Evolutionary conservation across 1,284 basidiomycete genomes (phyloP).

Genomic region (Boletus hoseneyae): DNA sequence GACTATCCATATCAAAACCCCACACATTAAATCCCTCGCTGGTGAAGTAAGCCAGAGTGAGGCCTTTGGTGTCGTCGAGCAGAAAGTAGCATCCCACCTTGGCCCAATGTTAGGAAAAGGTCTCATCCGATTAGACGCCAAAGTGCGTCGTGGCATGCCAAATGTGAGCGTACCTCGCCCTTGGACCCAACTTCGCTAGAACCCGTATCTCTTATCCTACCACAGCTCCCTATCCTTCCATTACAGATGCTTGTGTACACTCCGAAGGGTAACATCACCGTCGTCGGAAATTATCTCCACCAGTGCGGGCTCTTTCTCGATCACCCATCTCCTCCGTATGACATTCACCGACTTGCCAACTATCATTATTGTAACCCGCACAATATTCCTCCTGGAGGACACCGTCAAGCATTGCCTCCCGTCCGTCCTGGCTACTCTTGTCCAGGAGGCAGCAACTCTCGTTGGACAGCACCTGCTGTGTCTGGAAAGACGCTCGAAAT

Average conservation of each 20-base stretch:
- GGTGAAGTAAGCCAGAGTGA: conserved; percentile 57
- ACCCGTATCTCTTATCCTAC: conserved; percentile 18
- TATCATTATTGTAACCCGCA: conserved; percentile 88
- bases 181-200: conserved; percentile 15
- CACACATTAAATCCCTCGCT: conserved; percentile 44
- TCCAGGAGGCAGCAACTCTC: conserved; percentile 39
- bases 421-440: conserved; percentile 42
- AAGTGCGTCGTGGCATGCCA: conserved; percentile 59
- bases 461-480: conserved; percentile 60
- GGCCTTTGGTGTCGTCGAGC: conserved; percentile 83
- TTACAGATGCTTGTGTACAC: conserved; percentile 90
- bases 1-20: conserved; percentile 79
- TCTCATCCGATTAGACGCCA: conserved; percentile 80
- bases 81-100: conserved; percentile 72
- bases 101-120: conserved; percentile 82
- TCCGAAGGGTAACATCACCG: conserved; percentile 83
- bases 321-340: conserved; percentile 66
- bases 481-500: conserved; percentile 84
- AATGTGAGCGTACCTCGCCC: conserved; percentile 44
- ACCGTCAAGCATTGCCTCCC: conserved; percentile 42
- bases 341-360: conserved; percentile 55
- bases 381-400: conserved; percentile 72
- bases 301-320: conserved; percentile 72
- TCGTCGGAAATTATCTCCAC: conserved; percentile 75
- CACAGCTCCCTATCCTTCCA: conserved; percentile 72